Conservation (phyloP, 768 basidiomycete genomes). For the Suillus bovinus region DNA sequence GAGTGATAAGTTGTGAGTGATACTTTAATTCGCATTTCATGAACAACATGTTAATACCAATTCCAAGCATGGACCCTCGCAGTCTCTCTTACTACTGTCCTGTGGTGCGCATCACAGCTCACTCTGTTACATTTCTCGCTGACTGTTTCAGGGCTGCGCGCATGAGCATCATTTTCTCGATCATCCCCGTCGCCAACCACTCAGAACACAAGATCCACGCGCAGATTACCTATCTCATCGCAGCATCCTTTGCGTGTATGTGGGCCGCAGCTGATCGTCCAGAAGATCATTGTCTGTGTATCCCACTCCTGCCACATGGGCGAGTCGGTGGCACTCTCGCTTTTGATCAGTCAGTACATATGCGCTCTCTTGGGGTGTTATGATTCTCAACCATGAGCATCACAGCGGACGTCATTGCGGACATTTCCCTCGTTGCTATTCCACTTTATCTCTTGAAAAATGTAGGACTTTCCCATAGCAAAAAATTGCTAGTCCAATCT, state of each 20-base stretch:
- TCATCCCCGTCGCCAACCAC: slow-evolving; percentile 20
- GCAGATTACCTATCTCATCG: slow-evolving; percentile 10
- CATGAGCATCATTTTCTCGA: slow-evolving; percentile 25
- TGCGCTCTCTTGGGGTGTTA: not conserved
- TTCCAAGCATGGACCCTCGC: slow-evolving; percentile 15
- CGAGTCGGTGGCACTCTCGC: slow-evolving; percentile 14
- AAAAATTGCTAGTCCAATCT: slow-evolving; percentile 19
- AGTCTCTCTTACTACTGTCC: slow-evolving; percentile 18
- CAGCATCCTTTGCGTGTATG: slow-evolving; percentile 23
- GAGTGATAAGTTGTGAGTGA: slow-evolving; percentile 11
- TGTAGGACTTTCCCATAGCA: slow-evolving; percentile 10
- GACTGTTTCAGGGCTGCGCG: slow-evolving; percentile 21
- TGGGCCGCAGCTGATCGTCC: slow-evolving; percentile 22
- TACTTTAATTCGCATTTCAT: not conserved
- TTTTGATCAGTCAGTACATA: slow-evolving; percentile 23
- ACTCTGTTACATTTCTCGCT: slow-evolving; percentile 4
- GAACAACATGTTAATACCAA: not conserved
- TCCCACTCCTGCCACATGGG: slow-evolving; percentile 4
- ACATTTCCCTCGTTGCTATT: slow-evolving; percentile 19
- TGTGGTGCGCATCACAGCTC: slow-evolving; percentile 17
- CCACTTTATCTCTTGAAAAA: slow-evolving; percentile 17
- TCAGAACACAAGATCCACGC: slow-evolving; percentile 3
- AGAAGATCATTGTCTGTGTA: slow-evolving; percentile 17
- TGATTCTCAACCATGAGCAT: not conserved
- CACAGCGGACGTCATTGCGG: slow-evolving; percentile 24